phyloP scores from a whole-genome alignment of 2,329 filamentous ascomycete genomes.

The Colletotrichum lentis region DNA sequence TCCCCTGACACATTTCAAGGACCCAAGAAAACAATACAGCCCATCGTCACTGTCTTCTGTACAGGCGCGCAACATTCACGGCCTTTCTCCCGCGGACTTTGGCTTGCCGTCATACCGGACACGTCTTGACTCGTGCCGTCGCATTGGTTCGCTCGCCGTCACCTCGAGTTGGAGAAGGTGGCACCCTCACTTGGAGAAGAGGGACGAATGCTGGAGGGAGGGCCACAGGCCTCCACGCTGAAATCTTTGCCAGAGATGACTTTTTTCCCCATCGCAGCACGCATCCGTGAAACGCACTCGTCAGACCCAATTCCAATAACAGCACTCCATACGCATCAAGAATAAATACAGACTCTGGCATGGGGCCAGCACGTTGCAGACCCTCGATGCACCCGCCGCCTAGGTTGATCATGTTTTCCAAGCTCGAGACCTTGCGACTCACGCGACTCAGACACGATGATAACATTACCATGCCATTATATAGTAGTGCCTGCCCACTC shows the following conservation, averaged over 20 bases:
- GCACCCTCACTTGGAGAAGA: constrained; percentile 26
- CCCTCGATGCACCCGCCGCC: constrained; percentile 9
- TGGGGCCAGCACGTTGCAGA: constrained; percentile 29
- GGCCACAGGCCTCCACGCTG: constrained; percentile 8
- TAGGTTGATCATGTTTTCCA: not conserved
- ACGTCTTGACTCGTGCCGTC: constrained; percentile 36
- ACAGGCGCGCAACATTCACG: constrained; percentile 19
- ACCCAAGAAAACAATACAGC: not conserved
- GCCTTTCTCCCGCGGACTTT: constrained; percentile 7
- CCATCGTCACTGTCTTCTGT: not conserved
- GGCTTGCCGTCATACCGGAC: constrained; percentile 20
- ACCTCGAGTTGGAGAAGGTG: constrained; percentile 18
- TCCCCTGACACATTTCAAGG: constrained; percentile 6
- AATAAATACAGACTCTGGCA: not conserved
- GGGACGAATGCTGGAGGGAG: not conserved
- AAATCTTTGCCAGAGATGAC: not conserved
- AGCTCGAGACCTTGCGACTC: constrained; percentile 19
- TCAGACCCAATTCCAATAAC: not conserved
- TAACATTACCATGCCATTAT: not conserved
- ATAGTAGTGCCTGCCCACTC: not conserved
- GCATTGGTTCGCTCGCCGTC: constrained; percentile 23
- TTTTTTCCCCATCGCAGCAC: constrained; percentile 6
- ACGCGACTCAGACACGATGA: not conserved
- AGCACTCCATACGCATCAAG: not conserved
- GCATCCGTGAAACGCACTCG: constrained; percentile 12